Conservation (phyloP, 164 flowering plant genomes). For the Vitis amurensis region DNA sequence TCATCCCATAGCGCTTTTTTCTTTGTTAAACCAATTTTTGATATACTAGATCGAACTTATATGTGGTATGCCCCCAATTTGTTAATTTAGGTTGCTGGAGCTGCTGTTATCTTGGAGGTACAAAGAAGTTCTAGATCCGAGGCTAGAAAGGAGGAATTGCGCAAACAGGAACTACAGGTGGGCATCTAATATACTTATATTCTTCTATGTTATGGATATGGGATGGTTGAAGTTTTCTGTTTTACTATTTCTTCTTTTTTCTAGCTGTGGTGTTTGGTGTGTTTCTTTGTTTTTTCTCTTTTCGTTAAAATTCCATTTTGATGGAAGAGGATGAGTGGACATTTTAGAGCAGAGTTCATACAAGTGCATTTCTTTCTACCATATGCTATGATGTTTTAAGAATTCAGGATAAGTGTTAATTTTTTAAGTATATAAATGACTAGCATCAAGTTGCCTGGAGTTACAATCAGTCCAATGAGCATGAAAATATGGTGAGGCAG, state of each 20-base stretch:
- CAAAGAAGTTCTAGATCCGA: conserved; percentile 79
- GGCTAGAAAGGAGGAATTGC: conserved; percentile 79
- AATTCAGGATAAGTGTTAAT: too few relatives aligned
- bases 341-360: neutral
- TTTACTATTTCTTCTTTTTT: too few relatives aligned
- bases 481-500: neutral
- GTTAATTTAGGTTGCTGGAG: conserved; percentile 73
- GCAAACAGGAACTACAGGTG: conserved; percentile 66
- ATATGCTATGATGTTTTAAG: too few relatives aligned
- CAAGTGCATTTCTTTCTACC: too few relatives aligned
- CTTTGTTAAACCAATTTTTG: too few relatives aligned
- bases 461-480: neutral
- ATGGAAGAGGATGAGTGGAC: neutral
- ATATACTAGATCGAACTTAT: too few relatives aligned
- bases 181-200: neutral
- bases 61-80: neutral
- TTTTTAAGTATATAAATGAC: neutral
- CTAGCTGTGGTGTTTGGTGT: too few relatives aligned
- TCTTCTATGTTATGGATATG: too few relatives aligned
- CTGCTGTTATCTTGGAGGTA: conserved; percentile 69
- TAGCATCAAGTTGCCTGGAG: neutral
- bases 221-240: neutral
- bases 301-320: neutral
- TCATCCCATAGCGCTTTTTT: too few relatives aligned
- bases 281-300: too few relatives aligned